Base-by-base conservation (phyloP, 2,329 filamentous ascomycete genomes). In the Alternaria arborescens region DNA sequence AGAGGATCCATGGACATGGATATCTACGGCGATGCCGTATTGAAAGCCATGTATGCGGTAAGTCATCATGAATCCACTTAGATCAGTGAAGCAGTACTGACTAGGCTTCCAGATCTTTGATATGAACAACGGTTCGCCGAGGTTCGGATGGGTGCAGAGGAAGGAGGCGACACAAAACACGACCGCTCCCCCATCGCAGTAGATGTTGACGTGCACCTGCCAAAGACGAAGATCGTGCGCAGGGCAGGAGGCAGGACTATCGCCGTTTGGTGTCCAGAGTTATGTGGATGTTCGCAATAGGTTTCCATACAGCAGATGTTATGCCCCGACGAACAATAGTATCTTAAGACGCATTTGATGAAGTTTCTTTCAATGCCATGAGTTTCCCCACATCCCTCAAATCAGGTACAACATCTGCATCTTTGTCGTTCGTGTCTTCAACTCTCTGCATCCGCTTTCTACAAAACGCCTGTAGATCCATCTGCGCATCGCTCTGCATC, bases 1-100 rank as follows among this genome's bases (percentile, higher is more conserved):
- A 63, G 69, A 12, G 69, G 69, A 5, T 60, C 48, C 12, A 70
- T 69, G 62, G 56, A 66, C 34, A 66, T 71, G 64, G 67, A 71
- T 18, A 71, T 72, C 8, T 68, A 64, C 18, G 70, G 67, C 4
- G 68, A 71, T 50, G 61, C 67, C 4, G 64, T 66, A 3, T 11
- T 71, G 61, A 72, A 73, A 61, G 68, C 64, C 16, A 61, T 71
- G 48, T 72, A 72, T 32, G 68, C 70, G 6, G 63, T 70, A 60
- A 58, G 65, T 64, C 2, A n/a, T 30, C 18, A n/a, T 28, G 18
- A 8, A 22, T 40, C 14, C 30, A 8, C 8, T 44, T 8, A 8
- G 22, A 36, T 30, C 18, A 12, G 11, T 20, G 3, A 11, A 14
- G 14, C n/a, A 30, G 32, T 20, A 43, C 60, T 68, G 18, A 67